Evolutionary conservation across 257 asterid species (phyloP), one percentile per base, ranked within the genome.

Genomic region (Thymus mandschuricus): DNA sequence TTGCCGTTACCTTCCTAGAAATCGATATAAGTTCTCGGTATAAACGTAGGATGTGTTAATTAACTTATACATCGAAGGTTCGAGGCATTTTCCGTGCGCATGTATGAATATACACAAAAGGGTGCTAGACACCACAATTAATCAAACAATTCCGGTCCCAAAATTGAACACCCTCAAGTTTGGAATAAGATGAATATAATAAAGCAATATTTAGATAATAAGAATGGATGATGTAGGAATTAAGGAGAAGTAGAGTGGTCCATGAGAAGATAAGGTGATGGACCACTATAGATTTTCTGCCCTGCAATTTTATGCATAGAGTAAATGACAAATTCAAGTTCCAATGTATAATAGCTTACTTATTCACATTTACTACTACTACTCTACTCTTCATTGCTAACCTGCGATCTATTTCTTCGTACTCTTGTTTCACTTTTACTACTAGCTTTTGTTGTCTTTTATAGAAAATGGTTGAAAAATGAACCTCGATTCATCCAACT

Each of bases 201-300:
- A 3, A 1, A 3, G 6, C 49, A 44, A 44, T 44, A 44, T 44
- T 44, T 44, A 44, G 12, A 44, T 7, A 44, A 3, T 7, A 44
- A 44, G 34, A 52, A 59, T 10, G 62, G 21, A 28, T 10, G 66
- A 52, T 11, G 59, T 52, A 28, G 33, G 21, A 21, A 21, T 21
- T 21, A 21, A 21, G 21, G 21, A 21, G 59, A 15, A 28, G 59
- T 10, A 52, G 59, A 5, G 59, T 60, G 76, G 69, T 60, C 76
- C 69, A 35, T 35, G 28, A 4, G n/a, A 35, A 71, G 34, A 60
- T 43, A 60, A 49, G 65, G 33, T 30, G n/a, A 10, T 21, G 70
- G 76, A 71, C 76, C 76, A 40, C 76, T 50, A 40, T 50, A 71
- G 56, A 46, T 33, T 66, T 27, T 52, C 59, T 52, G 59, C 41